Evolutionary conservation across 2,329 filamentous ascomycete species (phyloP), one percentile per base, ranked within the genome.

Genomic region (Epichloe sylvatica): DNA sequence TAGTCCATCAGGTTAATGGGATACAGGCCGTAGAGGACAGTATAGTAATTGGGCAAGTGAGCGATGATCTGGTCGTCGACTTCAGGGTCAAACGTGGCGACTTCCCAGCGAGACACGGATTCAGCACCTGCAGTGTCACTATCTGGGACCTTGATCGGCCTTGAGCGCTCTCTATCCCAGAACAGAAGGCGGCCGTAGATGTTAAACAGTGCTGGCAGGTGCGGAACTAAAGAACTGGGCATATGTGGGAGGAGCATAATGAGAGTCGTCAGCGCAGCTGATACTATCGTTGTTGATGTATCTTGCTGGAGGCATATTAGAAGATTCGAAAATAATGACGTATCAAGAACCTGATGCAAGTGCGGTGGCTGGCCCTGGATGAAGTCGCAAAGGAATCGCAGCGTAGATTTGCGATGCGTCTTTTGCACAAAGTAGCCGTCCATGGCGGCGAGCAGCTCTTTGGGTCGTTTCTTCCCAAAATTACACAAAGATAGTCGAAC

Each of bases 1-100:
- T 91, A 92, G 64, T 83, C 84, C 78, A 88, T 84, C 57, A 92
- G 88, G 62, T 91, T 91, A 60, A 91, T 78, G 2, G 86, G 86
- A 55, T 91, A 92, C 4, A 92, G 68, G 0, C 86, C 87, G 57
- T 92, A 92, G 0, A 92, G 71, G 25, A 89, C 83, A 3, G 85
- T 90, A 58, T 89, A 92, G 64, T 87, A 90, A 56, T 82, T 78
- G 48, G 81, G 67, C 1, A 91, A 72, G 52, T 86, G 81, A 5
- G 81, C 78, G 2, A 87, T 77, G 3, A 74, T 69, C 5, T 74
- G 72, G 40, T 79, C 78, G 48, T 84, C 77, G 11, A 73, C 70
- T 35, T 83, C 79, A n/a, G 79, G 70, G 5, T 80, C 73, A 53
- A 78, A 80, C 6, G 73, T 62, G 37, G 78, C 74, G 52, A 76